phyloP scores from a whole-genome alignment of 176 grass and related monocot genomes.

The Oryza coarctata region DNA sequence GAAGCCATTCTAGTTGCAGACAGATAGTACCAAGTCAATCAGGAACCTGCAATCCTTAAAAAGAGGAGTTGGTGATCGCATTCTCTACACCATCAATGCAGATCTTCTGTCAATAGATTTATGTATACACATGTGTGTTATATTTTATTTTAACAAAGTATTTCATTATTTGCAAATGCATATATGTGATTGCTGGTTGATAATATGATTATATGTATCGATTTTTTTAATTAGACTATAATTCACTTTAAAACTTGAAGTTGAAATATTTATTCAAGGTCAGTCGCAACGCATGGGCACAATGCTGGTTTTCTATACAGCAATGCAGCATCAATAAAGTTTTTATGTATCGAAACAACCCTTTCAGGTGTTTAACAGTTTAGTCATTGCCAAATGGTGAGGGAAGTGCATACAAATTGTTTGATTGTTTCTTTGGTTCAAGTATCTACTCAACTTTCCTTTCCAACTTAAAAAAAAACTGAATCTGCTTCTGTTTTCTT shows the following conservation, averaged over 20 bases:
- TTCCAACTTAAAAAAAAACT: not conserved
- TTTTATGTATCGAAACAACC: not conserved
- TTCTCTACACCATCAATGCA: not conserved
- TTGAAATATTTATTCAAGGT: not conserved
- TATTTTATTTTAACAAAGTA: not conserved
- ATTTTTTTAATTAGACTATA: not conserved
- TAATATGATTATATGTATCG: not conserved
- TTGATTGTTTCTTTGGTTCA: not conserved
- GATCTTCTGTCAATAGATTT: not conserved
- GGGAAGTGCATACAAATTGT: not conserved
- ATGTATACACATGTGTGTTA: not conserved
- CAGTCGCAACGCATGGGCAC: not conserved
- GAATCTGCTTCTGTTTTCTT: not conserved
- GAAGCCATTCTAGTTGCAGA: not conserved
- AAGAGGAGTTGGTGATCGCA: too few species aligned
- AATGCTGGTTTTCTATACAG: not conserved
- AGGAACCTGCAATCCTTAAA: too few species aligned
- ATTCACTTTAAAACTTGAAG: not conserved
- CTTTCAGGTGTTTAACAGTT: not conserved
- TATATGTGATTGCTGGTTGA: not conserved
- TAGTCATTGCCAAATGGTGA: not conserved
- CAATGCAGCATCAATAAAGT: not conserved
- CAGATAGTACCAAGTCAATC: not conserved
- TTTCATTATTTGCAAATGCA: not conserved
- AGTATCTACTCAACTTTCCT: not conserved